Evolutionary conservation across 2,329 filamentous ascomycete genomes (phyloP), one percentile per base, ranked within the genome.

Genomic region (Penicillium sp.): DNA sequence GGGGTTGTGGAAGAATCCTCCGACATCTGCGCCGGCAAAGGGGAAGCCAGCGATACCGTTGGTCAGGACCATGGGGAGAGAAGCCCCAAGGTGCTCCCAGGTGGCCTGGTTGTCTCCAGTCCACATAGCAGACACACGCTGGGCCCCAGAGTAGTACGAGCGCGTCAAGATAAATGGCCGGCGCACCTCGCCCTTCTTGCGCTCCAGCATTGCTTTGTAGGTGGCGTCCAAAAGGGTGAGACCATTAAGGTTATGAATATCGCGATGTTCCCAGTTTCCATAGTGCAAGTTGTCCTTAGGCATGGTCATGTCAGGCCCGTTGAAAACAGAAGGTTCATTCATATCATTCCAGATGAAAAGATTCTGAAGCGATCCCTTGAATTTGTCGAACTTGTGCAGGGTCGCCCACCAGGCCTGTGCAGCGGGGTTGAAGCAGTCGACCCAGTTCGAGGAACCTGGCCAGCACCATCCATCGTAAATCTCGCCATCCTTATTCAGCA

Each of bases 271-370:
- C 94, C 94, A 99, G 70, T 89, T 85, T 51, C 85, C 92, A 69
- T 89, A 79, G 72, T 99, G 94, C 31, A 99, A 76, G 72, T 99
- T 99, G 79, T 99, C 94, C 77, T 97, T 97, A 60, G 94, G 94
- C 92, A 97, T 97, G 5, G 93, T 97, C 3, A 92, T 96, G 75
- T 99, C 94, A 0, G 94, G 94, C 0, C 94, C 94, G 72, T 97
- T 97, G 81, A 99, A 99, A 2, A 99, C 94, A 0, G 94, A 97
- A 0, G 94, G 94, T 78, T 99, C 94, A 72, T 97, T 97, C 94
- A 99, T 99, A 74, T 99, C 94, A 74, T 99, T 99, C 94, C 94
- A 99, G 68, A 99, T 86, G 75, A 91, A 97, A 0, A 91, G 88
- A 74, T 97, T 99, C 62, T 87, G 82, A 66, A 88, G 83, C 1